A percentile compares a stretch with the other conserved stretches of the same genome.
Evolutionary conservation across 169 alveolate species (phyloP).

Genomic region (Plasmodium sp.): DNA sequence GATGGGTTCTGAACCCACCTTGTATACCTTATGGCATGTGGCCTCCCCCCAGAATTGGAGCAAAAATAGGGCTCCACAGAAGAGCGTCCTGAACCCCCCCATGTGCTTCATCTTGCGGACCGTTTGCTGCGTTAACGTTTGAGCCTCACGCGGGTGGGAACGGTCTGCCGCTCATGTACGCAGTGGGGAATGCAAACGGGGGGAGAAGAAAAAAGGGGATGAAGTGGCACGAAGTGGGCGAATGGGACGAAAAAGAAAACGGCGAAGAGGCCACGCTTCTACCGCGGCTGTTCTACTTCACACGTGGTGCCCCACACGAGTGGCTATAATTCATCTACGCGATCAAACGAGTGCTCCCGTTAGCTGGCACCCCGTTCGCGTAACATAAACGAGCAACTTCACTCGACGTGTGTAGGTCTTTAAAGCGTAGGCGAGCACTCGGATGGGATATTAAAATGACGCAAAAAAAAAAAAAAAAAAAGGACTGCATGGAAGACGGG

Average conservation of each 20-base stretch:
- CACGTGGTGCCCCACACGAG: background rate
- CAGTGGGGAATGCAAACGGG: no score
- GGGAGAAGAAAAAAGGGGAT: no score
- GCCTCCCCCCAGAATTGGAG: background rate
- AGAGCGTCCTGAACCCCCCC: background rate
- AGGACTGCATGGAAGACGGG: background rate
- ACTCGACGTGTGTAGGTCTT: background rate
- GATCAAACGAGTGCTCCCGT: background rate
- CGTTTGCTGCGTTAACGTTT: background rate
- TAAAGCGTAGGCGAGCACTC: background rate
- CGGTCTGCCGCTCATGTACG: no score
- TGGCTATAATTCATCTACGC: background rate
- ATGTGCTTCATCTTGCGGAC: background rate
- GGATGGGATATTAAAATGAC: background rate
- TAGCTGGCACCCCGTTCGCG: background rate
- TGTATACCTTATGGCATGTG: constrained; percentile 3
- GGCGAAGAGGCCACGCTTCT: no score
- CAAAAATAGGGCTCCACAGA: background rate
- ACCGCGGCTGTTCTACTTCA: no score
- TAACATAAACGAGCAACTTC: background rate
- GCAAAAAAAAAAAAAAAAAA: background rate
- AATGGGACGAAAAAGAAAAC: no score
- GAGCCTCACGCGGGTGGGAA: no score
- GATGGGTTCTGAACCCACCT: constrained; percentile 5
- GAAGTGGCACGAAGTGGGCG: no score